Evolutionary conservation across 2,329 filamentous ascomycete genomes (phyloP), one percentile per base, ranked within the genome.

Genomic region (Diatrype stigma): DNA sequence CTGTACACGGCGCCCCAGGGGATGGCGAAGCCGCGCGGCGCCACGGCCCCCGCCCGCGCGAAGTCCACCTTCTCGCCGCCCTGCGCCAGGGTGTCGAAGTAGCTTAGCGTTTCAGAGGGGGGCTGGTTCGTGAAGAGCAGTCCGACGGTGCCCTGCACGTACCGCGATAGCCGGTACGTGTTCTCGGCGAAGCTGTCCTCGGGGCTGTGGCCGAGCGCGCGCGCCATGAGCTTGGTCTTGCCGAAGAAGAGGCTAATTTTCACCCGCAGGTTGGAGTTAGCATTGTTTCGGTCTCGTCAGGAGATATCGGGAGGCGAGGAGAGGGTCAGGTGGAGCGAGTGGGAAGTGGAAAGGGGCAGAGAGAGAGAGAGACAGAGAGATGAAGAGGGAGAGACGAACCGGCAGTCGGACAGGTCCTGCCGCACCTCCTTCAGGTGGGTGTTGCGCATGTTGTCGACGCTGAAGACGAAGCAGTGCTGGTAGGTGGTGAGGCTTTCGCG

Each of bases 211-310:
- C 94, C 94, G 23, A 99, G 87, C 51, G 94, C 92, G 74, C 94
- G 93, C 63, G 89, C 86, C 91, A 97, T 97, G 71, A 99, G 92
- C 76, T 97, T 97, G 53, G 93, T 97, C 78, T 97, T 99, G 75
- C 93, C 94, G 73, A 96, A 97, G 84, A 97, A 97, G 69, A 99
- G 78, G 63, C 92, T 94, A 63, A 45, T 46, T 37, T 16, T 4
- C 6, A 16, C 6, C n/a, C n/a, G n/a, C n/a, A n/a, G n/a, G n/a
- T n/a, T n/a, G n/a, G n/a, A n/a, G n/a, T n/a, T n/a, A n/a, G n/a
- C n/a, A n/a, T n/a, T n/a, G n/a, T n/a, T n/a, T n/a, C n/a, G n/a
- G n/a, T n/a, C n/a, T n/a, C n/a, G n/a, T n/a, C n/a, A n/a, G n/a
- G n/a, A n/a, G n/a, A n/a, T n/a, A n/a, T n/a, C n/a, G n/a, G n/a